Base-by-base conservation (phyloP, 805 yeast genomes). In the Yarrowia porcina region DNA sequence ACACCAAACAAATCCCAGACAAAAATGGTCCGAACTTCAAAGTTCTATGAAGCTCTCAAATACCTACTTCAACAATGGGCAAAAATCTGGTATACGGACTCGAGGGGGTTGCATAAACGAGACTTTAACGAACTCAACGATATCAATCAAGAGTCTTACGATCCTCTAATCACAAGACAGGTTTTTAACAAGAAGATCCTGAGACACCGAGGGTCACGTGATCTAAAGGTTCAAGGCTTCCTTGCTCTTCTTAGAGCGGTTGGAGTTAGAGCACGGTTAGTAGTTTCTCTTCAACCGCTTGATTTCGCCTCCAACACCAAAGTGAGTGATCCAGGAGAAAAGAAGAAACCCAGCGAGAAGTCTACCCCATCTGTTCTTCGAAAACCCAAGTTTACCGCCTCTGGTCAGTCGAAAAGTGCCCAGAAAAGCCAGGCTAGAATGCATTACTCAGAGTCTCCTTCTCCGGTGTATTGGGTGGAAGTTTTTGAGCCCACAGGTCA, bases 381-480 rank as follows among this genome's bases (percentile, higher is more conserved):
- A 1, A 52, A 52, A 13, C 59, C 59, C 6, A 52, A 52, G 17
- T 52, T 52, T 17, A 30, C 18, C 30, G 30, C 52, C 17, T n/a
- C 44, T 2, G 61, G 61, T 3, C 47, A 56, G 38, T 56, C 49
- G 12, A 56, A 56, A 17, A 39, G 49, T 6, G 47, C 61, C 21
- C 49, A 39, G 13, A 56, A 17, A 28, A 52, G 59, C 30, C 61
- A 56, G 21, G 11, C 38, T 1, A 28, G 61, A 18, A 41, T 39
- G 49, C 49, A 56, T 18, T 61, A 44, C 28, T 11, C 44, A 2
- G 63, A 59, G 11, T 65, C 72, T 52, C 69, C 70, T 9, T 87
- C 77, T 69, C 97, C 97, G 0, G 80, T 91, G 0, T 91, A 87
- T 70, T 94, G 99, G 99, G 85, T 85, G 21, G 99, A 94, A 72